These are phyloP conservation scores for Aurifilum marmelostoma DNA, from an alignment of 2,329 filamentous ascomycete genomes.

Conservation along the genomic window DNA sequence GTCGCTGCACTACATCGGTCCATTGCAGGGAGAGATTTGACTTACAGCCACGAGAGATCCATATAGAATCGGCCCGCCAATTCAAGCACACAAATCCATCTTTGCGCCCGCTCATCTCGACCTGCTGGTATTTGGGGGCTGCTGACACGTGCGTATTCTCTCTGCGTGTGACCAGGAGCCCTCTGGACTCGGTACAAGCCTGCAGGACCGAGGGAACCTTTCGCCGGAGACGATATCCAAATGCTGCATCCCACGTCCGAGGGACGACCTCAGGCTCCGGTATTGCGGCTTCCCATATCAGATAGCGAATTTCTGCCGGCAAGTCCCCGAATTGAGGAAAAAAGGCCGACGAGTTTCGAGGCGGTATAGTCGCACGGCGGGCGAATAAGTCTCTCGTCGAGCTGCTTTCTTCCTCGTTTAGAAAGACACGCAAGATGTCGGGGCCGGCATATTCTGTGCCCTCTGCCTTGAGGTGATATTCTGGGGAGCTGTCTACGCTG, in stretches of 20 bases:
- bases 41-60: conserved; percentile 29
- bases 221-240: conserved; percentile 27
- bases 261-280: conserved; percentile 24
- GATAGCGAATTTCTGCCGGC: conserved; percentile 19
- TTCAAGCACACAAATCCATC: conserved; percentile 29
- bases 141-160: not conserved
- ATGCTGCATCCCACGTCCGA: conserved; percentile 24
- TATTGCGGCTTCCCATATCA: conserved; percentile 29
- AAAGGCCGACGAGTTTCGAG: not conserved
- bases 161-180: conserved; percentile 17
- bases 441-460: conserved; percentile 16
- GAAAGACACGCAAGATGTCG: conserved; percentile 26
- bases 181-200: conserved; percentile 28
- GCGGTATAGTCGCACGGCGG: too few relatives aligned
- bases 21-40: not conserved
- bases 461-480: not conserved
- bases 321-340: conserved; percentile 26
- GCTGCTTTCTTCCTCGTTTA: conserved; percentile 13
- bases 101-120: conserved; percentile 13
- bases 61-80: conserved; percentile 28
- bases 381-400: not conserved
- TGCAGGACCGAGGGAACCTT: conserved; percentile 27
- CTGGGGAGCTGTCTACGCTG: not conserved
- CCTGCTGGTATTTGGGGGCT: conserved; percentile 21
- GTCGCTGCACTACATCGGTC: not conserved